Evolutionary conservation across 192 early-diverging fungal genomes (phyloP), one percentile per base, ranked within the genome.

Genomic region (Umbelopsis isabellina): DNA sequence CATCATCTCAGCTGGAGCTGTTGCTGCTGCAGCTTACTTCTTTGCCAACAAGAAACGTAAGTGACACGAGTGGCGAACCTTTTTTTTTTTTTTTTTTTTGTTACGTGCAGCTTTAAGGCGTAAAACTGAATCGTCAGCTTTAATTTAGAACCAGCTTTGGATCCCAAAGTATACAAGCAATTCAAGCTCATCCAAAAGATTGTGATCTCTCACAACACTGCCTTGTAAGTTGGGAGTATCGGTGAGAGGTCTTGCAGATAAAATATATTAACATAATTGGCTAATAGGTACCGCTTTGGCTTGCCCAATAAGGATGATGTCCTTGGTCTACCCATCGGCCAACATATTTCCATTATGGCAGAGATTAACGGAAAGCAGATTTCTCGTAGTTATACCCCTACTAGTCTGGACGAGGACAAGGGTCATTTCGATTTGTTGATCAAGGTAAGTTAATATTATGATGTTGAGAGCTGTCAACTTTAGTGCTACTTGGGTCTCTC

Each of bases 341-440:
- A 95, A 80, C 96, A 98, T 74, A 93, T 98, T 75, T 92, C 93
- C 46, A 75, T 98, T 50, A 91, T 90, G 84, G 91, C 92, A 23
- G 84, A 89, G 41, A 87, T 97, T 65, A 85, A 91, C 58, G 94
- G 93, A 66, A 95, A 96, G 79, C 84, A 90, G 25, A 85, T 95
- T 48, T 84, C 82, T 49, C 90, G 96, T 51, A 94, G 91, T 77
- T 98, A 98, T 82, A 98, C 96, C 25, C 96, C 96, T 22, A 94
- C 92, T 25, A 91, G 88, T 71, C 85, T 85, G 12, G 89, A 93
- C 82, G 93, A 92, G 72, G 92, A 94, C 75, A 72, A 81, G 71
- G 96, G 96, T 68, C 86, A 89, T 80, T 96, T 97, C 85, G 94
- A 96, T 71, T 84, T 98, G 45, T 83, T 95, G 10, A 90, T 98